A percentile compares a stretch with the other conserved stretches of the same genome.
phyloP scores from a whole-genome alignment of 2,329 filamentous ascomycete species.

The Domatiomyces catenatus region DNA sequence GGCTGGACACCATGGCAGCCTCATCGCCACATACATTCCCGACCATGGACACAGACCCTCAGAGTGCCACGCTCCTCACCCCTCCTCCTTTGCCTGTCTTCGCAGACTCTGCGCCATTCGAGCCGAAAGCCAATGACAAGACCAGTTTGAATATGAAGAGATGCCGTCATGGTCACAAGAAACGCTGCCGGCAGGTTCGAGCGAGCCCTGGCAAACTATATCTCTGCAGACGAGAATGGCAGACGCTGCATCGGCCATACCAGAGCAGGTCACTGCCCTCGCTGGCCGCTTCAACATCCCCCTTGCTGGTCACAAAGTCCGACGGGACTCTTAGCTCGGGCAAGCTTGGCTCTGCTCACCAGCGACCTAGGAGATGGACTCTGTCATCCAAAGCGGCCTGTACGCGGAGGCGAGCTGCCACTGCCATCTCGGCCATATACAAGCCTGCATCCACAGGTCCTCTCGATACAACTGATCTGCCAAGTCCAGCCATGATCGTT shows the following conservation, averaged over 20 bases:
- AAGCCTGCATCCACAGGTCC: not conserved
- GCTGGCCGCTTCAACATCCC: not conserved
- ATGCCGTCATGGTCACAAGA: not conserved
- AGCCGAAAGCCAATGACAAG: conserved; percentile 6
- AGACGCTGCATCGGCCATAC: not conserved
- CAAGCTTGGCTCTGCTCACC: not conserved
- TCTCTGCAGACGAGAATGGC: not conserved
- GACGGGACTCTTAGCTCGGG: not conserved
- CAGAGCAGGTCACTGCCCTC: not conserved
- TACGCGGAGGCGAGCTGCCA: conserved; percentile 10
- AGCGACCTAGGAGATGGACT: conserved; percentile 11
- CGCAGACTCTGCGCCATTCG: conserved; percentile 11
- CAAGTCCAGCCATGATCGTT: conserved; percentile 17
- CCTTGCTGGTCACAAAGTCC: not conserved
- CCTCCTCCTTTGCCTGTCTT: conserved; percentile 10
- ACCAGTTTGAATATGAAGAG: conserved; percentile 15
- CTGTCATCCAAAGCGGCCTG: conserved; percentile 10
- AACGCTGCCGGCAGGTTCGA: not conserved
- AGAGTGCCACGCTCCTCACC: conserved; percentile 7
- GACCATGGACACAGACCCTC: not conserved
- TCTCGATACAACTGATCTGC: not conserved
- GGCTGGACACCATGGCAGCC: not conserved
- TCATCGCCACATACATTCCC: not conserved
- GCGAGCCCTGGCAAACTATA: not conserved
- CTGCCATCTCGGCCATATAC: not conserved